A percentile compares a stretch with the other conserved stretches of the same genome.
These are phyloP conservation scores for Grosmannia clavigera DNA, from an alignment of 2,329 filamentous ascomycete genomes.

Conservation along the genomic window DNA sequence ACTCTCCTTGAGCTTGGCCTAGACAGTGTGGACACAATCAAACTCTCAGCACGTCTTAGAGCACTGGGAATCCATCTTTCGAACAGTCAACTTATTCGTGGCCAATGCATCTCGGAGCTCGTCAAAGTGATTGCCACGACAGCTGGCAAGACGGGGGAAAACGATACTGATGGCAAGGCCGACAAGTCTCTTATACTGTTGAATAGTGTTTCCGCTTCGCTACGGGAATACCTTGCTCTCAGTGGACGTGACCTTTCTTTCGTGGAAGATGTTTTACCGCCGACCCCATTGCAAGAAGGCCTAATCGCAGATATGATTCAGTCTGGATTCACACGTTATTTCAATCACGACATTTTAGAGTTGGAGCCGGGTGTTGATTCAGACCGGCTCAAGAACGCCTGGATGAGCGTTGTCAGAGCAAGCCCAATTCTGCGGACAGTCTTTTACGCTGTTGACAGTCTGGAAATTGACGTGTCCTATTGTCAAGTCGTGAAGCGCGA, in stretches of 20 bases:
- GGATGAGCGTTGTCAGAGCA: slow-evolving; percentile 42
- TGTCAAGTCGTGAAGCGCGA: slow-evolving; percentile 30
- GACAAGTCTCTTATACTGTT: not conserved
- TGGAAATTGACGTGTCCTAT: slow-evolving; percentile 36
- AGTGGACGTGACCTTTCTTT: slow-evolving; percentile 23
- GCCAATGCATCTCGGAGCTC: slow-evolving; percentile 55
- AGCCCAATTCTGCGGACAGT: slow-evolving; percentile 65
- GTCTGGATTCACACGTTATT: slow-evolving; percentile 65
- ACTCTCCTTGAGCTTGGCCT: slow-evolving; percentile 73
- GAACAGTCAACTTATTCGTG: slow-evolving; percentile 66
- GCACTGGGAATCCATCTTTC: slow-evolving; percentile 46
- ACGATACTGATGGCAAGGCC: not conserved
- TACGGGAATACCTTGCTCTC: slow-evolving; percentile 25
- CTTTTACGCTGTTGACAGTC: slow-evolving; percentile 55
- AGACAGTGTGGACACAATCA: slow-evolving; percentile 88
- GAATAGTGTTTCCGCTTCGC: slow-evolving; percentile 10
- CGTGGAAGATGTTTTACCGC: slow-evolving; percentile 53
- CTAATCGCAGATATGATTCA: slow-evolving; percentile 74
- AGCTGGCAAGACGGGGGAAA: not conserved
- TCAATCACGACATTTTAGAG: slow-evolving; percentile 69
- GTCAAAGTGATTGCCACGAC: slow-evolving; percentile 16
- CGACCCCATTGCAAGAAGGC: slow-evolving; percentile 75
- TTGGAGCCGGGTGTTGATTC: slow-evolving; percentile 43
- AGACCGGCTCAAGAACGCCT: slow-evolving; percentile 44
- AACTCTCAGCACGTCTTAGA: slow-evolving; percentile 61